Evolutionary conservation across 228 moss, liverwort and hornwort species (phyloP).

Genomic region (Sphagnum fallax): DNA sequence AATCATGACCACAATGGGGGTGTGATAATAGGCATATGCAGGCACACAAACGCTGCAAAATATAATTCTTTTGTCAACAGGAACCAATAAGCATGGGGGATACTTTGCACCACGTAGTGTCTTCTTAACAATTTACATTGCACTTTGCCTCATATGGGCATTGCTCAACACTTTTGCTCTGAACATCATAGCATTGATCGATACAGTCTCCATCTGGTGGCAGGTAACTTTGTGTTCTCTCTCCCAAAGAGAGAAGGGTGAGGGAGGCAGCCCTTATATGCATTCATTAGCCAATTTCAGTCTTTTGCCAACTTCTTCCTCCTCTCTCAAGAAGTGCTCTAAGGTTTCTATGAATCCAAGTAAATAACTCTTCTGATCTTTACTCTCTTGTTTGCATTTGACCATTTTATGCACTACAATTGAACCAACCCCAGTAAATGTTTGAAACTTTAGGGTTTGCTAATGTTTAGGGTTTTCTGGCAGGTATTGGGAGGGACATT

Average conservation of each 20-base stretch:
- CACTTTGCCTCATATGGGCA: slow-evolving; percentile 82
- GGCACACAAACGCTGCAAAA: slow-evolving; percentile 23
- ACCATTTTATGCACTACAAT: too few species aligned
- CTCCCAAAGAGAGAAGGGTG: too few species aligned
- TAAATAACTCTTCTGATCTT: too few species aligned
- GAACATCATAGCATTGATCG: slow-evolving; percentile 88
- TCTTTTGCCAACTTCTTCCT: too few species aligned
- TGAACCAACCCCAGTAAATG: not conserved
- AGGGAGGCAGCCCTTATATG: too few species aligned
- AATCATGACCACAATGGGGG: not conserved
- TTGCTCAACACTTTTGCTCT: slow-evolving; percentile 90
- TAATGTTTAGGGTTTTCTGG: slow-evolving; percentile 4
- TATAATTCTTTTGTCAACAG: slow-evolving; percentile 75
- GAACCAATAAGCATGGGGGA: slow-evolving; percentile 83
- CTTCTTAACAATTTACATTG: slow-evolving; percentile 80
- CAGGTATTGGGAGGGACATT: slow-evolving; percentile 78
- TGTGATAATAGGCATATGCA: not conserved
- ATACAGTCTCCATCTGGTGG: slow-evolving; percentile 94
- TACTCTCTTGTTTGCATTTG: too few species aligned
- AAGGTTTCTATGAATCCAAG: too few species aligned
- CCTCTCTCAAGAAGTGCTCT: too few species aligned
- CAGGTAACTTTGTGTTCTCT: slow-evolving; percentile 37
- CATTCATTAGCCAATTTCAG: too few species aligned
- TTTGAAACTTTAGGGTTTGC: not conserved
- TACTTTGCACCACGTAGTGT: slow-evolving; percentile 80